phyloP scores from a whole-genome alignment of 116 monocot species.

The Zostera marina region DNA sequence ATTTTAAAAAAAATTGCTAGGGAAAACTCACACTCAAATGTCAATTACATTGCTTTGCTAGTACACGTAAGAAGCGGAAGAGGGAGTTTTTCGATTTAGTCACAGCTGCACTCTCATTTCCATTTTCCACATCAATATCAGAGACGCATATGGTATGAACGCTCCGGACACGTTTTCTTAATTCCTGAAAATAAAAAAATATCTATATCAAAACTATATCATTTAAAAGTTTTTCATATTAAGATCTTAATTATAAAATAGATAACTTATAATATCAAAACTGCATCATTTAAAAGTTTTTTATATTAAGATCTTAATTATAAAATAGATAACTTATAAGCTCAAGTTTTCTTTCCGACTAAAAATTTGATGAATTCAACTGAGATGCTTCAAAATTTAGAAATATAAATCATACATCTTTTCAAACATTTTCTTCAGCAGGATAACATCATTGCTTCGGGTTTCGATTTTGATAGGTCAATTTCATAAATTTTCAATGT shows the following conservation, averaged over 20 bases:
- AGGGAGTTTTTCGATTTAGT: slow-evolving; percentile 3
- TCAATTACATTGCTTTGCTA: slow-evolving; percentile 8
- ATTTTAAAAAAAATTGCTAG: too few species aligned
- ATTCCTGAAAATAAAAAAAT: slow-evolving; percentile 1
- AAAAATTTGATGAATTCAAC: background rate
- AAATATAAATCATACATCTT: too few species aligned
- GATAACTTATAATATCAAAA: background rate
- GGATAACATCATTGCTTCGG: too few species aligned
- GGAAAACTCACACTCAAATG: slow-evolving; percentile 4
- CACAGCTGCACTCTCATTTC: background rate
- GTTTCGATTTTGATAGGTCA: too few species aligned
- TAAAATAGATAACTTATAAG: background rate
- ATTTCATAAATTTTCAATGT: too few species aligned
- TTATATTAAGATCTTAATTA: background rate
- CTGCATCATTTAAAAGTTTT: background rate
- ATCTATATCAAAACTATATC: background rate
- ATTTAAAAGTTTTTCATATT: background rate
- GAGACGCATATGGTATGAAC: background rate
- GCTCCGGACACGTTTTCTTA: slow-evolving; percentile 7
- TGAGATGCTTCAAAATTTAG: too few species aligned
- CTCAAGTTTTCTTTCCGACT: background rate
- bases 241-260: background rate
- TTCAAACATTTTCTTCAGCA: too few species aligned
- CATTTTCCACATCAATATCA: background rate
- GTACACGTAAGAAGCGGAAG: slow-evolving; percentile 1